Evolutionary conservation across 1,139 yeast genomes (phyloP).

Genomic region (Yamadazyma songkhlaensis): DNA sequence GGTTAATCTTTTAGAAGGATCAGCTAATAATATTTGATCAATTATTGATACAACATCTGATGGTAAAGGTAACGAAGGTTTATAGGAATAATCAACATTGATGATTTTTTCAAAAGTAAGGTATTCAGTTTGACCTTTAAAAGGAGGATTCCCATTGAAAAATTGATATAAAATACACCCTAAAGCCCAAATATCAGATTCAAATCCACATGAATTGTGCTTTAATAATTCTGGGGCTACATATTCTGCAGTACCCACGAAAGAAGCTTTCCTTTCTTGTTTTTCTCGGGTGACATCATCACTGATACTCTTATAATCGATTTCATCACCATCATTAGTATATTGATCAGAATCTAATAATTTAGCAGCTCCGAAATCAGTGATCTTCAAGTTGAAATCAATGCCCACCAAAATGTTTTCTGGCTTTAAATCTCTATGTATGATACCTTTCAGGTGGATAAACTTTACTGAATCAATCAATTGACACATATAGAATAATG

Average conservation of each 20-base stretch:
- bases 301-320: conserved; percentile 31
- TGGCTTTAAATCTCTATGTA: conserved; percentile 94
- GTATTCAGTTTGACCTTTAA: conserved; percentile 93
- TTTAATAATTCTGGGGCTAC: conserved; percentile 92
- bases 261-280: conserved; percentile 65
- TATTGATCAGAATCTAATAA: conserved; percentile 50
- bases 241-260: conserved; percentile 58
- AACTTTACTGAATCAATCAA: conserved; percentile 81
- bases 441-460: conserved; percentile 81
- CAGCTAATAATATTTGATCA: conserved; percentile 59
- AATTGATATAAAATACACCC: conserved; percentile 93
- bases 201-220: conserved; percentile 79
- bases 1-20: conserved; percentile 32
- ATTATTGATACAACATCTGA: conserved; percentile 60
- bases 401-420: conserved; percentile 83
- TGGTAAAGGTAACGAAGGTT: conserved; percentile 73
- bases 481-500: conserved; percentile 74
- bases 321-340: conserved; percentile 25
- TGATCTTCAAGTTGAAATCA: conserved; percentile 78
- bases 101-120: conserved; percentile 91
- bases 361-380: conserved; percentile 99
- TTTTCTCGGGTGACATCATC: conserved; percentile 10
- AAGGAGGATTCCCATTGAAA: conserved; percentile 94
- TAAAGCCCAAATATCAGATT: conserved; percentile 94
- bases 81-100: conserved; percentile 75